These are phyloP conservation scores for Neonectria coccinea DNA, from an alignment of 2,329 filamentous ascomycete genomes.

Conservation along the genomic window DNA sequence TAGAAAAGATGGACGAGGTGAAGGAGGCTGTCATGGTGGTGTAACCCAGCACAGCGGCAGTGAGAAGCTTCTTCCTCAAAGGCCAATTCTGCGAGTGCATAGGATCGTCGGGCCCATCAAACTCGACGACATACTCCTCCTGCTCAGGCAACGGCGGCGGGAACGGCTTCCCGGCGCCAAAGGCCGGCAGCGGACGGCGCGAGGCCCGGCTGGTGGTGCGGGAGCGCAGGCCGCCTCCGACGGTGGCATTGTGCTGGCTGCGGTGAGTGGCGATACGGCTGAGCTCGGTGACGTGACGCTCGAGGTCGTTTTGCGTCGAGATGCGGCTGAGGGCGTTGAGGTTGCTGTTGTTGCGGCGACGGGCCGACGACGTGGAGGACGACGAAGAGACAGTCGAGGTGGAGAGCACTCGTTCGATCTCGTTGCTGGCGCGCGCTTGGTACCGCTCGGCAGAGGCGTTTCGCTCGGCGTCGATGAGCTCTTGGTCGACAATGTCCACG, in stretches of 20 bases:
- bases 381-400: constrained; percentile 63
- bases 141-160: constrained; percentile 76
- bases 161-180: constrained; percentile 80
- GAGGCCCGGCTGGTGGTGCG: constrained; percentile 60
- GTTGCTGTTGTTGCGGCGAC: constrained; percentile 40
- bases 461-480: constrained; percentile 65
- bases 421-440: constrained; percentile 58
- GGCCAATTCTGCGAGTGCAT: constrained; percentile 91
- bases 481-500: constrained; percentile 66
- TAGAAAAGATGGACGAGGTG: constrained; percentile 79
- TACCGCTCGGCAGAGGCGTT: constrained; percentile 61
- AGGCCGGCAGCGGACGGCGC: constrained; percentile 71
- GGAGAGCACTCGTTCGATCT: constrained; percentile 71
- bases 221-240: constrained; percentile 63
- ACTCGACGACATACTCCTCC: constrained; percentile 86
- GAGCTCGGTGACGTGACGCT: constrained; percentile 76
- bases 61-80: constrained; percentile 78
- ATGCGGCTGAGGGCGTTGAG: constrained; percentile 67
- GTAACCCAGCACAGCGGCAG: constrained; percentile 76
- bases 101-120: constrained; percentile 85
- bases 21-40: constrained; percentile 80
- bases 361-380: constrained; percentile 53
- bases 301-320: constrained; percentile 75
- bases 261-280: constrained; percentile 77
- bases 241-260: constrained; percentile 78